Evolutionary conservation across 2,329 filamentous ascomycete species (phyloP), one percentile per base, ranked within the genome.

Genomic region (Lachnellula suecica): DNA sequence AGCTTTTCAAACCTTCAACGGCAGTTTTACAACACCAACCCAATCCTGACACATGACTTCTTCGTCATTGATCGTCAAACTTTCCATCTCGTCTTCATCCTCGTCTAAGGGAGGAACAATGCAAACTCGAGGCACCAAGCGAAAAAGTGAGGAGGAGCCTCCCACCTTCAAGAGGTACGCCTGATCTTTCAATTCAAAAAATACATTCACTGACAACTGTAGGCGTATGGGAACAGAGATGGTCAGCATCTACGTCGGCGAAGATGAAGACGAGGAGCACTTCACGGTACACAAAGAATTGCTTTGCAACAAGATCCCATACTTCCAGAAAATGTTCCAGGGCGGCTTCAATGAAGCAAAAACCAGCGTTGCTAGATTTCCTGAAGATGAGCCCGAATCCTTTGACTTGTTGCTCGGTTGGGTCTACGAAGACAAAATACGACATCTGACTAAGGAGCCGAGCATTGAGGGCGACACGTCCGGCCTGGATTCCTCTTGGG

Each of bases 281-380:
- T 58, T 53, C 27, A 34, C 37, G 1, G 29, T 58, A 1, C 49
- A 58, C 40, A 52, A 53, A 20, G 42, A 43, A 4, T 13, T 45
- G 6, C 52, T 58, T 3, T 53, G 52, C 17, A 17, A 27, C 2
- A 52, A 51, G n/a, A 40, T 58, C 4, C 41, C 31, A 1, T 52
- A 50, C 27, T 53, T 58, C 44, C 23, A 50, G 2, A 54, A 37
- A 9, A 56, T 56, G 51, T 57, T 59, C 38, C 44, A 46, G 13
- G 34, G 41, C 1, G 43, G 45, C 3, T 52, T 52, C 23, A 29
- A 38, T 8, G 53, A 56, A 43, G 24, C 48, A 15, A 34, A 7
- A 2, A 35, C 29, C 6, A 51, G 44, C 13, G 25, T 6, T 2
- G 49, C 50, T 9, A 24, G n/a, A 1, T 42, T 58, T n/a, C 49